A percentile compares a stretch with the other conserved stretches of the same genome.
Conservation (phyloP, 352 stramenopile genomes). For the Thraustochytrium striatum region DNA sequence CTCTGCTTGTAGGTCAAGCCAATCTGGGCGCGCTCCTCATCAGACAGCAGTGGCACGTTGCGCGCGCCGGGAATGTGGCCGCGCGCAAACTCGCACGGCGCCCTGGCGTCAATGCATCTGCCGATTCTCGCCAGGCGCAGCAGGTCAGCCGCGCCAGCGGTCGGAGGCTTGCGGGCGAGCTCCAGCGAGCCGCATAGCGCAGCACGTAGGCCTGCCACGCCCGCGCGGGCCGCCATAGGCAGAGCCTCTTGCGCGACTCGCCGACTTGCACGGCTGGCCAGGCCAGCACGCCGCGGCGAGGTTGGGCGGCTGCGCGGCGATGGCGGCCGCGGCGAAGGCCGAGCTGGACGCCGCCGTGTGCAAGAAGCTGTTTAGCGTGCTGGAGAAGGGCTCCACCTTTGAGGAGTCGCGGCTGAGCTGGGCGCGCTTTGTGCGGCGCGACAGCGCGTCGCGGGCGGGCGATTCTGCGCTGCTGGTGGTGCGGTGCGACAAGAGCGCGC, state of each 20-base stretch:
- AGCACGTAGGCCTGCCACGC: too few relatives aligned
- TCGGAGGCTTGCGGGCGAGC: too few relatives aligned
- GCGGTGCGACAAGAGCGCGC: not conserved
- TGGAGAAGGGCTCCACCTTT: not conserved
- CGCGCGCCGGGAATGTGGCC: slow-evolving; percentile 35
- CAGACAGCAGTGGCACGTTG: slow-evolving; percentile 40
- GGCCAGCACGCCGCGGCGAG: too few relatives aligned
- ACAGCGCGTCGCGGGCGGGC: not conserved
- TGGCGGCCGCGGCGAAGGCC: too few relatives aligned
- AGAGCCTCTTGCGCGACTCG: too few relatives aligned
- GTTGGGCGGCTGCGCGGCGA: too few relatives aligned
- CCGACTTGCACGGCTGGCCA: too few relatives aligned
- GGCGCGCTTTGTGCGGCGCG: not conserved
- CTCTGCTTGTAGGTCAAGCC: slow-evolving; percentile 48
- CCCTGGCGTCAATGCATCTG: slow-evolving; percentile 50
- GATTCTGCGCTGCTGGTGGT: not conserved
- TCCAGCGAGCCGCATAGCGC: too few relatives aligned
- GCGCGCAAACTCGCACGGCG: slow-evolving; percentile 43
- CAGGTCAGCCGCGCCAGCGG: too few relatives aligned
- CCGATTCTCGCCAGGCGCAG: too few relatives aligned
- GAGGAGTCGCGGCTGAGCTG: not conserved
- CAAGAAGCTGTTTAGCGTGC: not conserved
- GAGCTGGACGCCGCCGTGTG: not conserved
- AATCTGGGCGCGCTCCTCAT: slow-evolving; percentile 41
- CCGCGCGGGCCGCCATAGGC: too few relatives aligned